Conservation (phyloP, 2,329 filamentous ascomycete genomes). For the Penicillium sp. region DNA sequence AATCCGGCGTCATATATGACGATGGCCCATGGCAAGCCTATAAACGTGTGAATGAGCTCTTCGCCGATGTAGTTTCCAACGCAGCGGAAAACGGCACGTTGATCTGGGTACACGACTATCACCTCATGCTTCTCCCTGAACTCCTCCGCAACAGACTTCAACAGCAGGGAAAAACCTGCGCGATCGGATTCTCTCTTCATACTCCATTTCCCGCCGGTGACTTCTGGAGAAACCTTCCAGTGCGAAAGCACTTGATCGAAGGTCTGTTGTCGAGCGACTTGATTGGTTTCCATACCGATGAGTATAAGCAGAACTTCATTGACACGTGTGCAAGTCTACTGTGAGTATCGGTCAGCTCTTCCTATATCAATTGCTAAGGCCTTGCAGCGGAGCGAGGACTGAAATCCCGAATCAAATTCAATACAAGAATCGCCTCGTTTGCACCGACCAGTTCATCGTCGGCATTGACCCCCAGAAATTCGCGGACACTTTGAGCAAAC, state of each 20-base stretch:
- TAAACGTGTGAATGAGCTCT: conserved; percentile 79
- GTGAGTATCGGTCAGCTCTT: conserved; percentile 40
- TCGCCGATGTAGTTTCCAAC: conserved; percentile 75
- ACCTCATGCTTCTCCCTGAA: conserved; percentile 87
- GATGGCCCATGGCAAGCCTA: conserved; percentile 86
- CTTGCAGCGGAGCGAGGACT: conserved; percentile 47
- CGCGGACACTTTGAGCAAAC: conserved; percentile 70
- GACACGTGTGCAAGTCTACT: conserved; percentile 83
- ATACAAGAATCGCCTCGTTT: conserved; percentile 74
- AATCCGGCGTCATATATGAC: conserved; percentile 89
- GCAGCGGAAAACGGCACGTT: conserved; percentile 81
- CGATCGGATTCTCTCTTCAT: conserved; percentile 93
- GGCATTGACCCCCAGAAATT: conserved; percentile 96
- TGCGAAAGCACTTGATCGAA: conserved; percentile 74
- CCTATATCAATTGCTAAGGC: not conserved
- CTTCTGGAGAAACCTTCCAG: conserved; percentile 86
- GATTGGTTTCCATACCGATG: conserved; percentile 97
- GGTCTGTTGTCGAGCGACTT: conserved; percentile 83
- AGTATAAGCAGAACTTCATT: conserved; percentile 87
- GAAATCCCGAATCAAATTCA: conserved; percentile 77
- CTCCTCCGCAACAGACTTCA: conserved; percentile 75
- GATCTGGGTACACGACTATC: conserved; percentile 96
- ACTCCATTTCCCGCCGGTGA: conserved; percentile 91
- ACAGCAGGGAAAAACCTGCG: conserved; percentile 69
- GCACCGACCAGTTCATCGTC: conserved; percentile 86